Percentiles rank a stretch among this genome's conserved stretches.
These are phyloP conservation scores for Plasmopara muralis DNA, from an alignment of 352 stramenopile genomes.

Conservation along the genomic window DNA sequence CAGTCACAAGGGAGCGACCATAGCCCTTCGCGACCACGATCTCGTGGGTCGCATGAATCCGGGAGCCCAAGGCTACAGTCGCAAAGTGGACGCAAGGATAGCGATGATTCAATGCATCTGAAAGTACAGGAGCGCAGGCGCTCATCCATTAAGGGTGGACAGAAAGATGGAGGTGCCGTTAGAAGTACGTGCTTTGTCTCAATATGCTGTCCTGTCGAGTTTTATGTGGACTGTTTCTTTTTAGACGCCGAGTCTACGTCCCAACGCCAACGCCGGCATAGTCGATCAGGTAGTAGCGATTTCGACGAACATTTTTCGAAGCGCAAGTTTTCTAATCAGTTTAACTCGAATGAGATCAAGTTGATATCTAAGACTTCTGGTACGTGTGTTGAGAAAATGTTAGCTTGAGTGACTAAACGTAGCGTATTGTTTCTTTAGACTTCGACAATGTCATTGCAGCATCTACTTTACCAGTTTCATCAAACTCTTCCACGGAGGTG, in stretches of 20 bases:
- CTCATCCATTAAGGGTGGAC: conserved; percentile 9
- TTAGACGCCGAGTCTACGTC: conserved; percentile 5
- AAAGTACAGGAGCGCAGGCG: conserved; percentile 10
- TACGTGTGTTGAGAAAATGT: conserved; percentile 1
- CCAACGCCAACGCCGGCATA: conserved; percentile 6
- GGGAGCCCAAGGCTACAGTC: conserved; percentile 4
- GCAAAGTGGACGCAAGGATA: background rate
- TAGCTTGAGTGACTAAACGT: too few relatives aligned
- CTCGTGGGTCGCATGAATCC: background rate
- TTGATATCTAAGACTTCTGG: conserved; percentile 6
- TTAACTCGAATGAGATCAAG: conserved; percentile 11
- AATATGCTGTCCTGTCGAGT: background rate
- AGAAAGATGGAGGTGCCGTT: background rate
- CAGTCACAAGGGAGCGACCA: conserved; percentile 1
- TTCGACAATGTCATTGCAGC: conserved; percentile 1
- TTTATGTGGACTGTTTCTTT: background rate
- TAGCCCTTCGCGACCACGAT: conserved; percentile 1
- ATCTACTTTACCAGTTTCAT: background rate
- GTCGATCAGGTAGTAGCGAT: conserved; percentile 7
- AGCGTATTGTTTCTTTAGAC: background rate
- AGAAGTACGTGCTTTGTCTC: conserved; percentile 6
- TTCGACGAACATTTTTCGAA: conserved; percentile 9
- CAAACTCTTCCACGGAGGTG: conserved; percentile 5
- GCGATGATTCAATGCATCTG: conserved; percentile 1
- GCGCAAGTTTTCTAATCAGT: conserved; percentile 16